Evolutionary conservation across 2,329 filamentous ascomycete genomes (phyloP).

Genomic region (Fusarium liriodendri): DNA sequence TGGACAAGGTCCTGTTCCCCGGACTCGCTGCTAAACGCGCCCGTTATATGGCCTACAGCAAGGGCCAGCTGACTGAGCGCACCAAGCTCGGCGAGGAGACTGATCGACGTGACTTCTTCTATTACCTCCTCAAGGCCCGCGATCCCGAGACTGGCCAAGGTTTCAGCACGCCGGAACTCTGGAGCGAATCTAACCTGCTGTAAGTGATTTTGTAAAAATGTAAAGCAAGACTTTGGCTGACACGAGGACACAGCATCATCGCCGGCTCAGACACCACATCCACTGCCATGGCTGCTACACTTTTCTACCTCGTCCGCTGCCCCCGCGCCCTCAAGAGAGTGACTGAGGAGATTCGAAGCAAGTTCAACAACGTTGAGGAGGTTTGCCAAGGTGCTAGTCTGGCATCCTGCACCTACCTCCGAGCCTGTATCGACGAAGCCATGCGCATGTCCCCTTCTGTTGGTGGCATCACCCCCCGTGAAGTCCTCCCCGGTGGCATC

Average conservation of each 20-base stretch:
- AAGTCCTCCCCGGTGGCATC: slow-evolving; percentile 67
- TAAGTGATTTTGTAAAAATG: slow-evolving; percentile 45
- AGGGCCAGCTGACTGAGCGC: slow-evolving; percentile 73
- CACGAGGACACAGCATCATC: slow-evolving; percentile 64
- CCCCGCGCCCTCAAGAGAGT: slow-evolving; percentile 59
- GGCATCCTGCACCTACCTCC: slow-evolving; percentile 66
- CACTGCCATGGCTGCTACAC: slow-evolving; percentile 71
- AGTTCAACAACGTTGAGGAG: slow-evolving; percentile 64
- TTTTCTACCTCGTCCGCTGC: slow-evolving; percentile 72
- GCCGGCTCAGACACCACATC: slow-evolving; percentile 79
- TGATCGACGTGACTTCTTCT: slow-evolving; percentile 80
- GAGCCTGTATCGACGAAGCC: slow-evolving; percentile 73
- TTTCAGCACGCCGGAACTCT: slow-evolving; percentile 74
- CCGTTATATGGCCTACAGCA: slow-evolving; percentile 78
- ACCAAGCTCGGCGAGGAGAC: slow-evolving; percentile 74
- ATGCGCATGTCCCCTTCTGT: slow-evolving; percentile 73
- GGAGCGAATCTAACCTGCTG: slow-evolving; percentile 77
- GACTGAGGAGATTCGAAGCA: slow-evolving; percentile 62
- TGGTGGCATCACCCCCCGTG: slow-evolving; percentile 69
- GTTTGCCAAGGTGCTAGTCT: slow-evolving; percentile 64
- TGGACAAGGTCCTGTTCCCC: slow-evolving; percentile 76
- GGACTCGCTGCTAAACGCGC: slow-evolving; percentile 74
- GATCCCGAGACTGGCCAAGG: slow-evolving; percentile 78
- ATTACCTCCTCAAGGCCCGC: slow-evolving; percentile 77
- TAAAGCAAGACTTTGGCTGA: slow-evolving; percentile 4